Base-by-base conservation (phyloP, 1,139 yeast species). In the Suhomyces kunorum region DNA sequence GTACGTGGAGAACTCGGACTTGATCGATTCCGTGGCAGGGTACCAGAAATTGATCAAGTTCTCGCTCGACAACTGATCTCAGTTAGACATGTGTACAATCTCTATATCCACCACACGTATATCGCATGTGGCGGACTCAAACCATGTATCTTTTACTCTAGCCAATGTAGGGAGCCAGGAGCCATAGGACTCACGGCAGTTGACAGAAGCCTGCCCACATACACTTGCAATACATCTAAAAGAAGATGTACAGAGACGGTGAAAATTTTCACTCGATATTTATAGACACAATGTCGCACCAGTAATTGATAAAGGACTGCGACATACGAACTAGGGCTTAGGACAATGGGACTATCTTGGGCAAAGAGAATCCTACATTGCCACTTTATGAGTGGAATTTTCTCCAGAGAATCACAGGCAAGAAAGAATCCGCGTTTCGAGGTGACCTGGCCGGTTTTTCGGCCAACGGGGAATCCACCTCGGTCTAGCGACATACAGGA, bases 1-100 rank as follows among this genome's bases (percentile, higher is more conserved):
- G 59, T 73, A 62, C 50, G 76, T 83, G 22, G 72, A 74, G 7
- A 64, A 74, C 27, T 54, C 58, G 3, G 84, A 80, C 50, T 63
- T 83, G 45, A 48, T 65, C 16, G 67, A 66, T 12, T 78, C 84
- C 3, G 76, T 82, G 20, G 74, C 64, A 2, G 88, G 83, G 6
- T 81, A 80, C 64, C 75, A 73, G 51, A 61, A 58, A 31, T 59
- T 83, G 46, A 68, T 79, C n/a, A 46, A 50, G 36, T 45, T 56
- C 43, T 42, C 47, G 22, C 54, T 64, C 39, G 13, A 31, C 17
- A 28, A 22, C 17, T 34, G 28, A 34, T 13, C 16, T 8, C 7
- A 15, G 13, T 28, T 6, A 23, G n/a, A 17, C 48, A 68, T 73
- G 75, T 72, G 54, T 65, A 72, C 79, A 74, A 68, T 69, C 66